Evolutionary conservation across 1,284 basidiomycete genomes (phyloP).

Genomic region (Cryptococcus wingfieldii): DNA sequence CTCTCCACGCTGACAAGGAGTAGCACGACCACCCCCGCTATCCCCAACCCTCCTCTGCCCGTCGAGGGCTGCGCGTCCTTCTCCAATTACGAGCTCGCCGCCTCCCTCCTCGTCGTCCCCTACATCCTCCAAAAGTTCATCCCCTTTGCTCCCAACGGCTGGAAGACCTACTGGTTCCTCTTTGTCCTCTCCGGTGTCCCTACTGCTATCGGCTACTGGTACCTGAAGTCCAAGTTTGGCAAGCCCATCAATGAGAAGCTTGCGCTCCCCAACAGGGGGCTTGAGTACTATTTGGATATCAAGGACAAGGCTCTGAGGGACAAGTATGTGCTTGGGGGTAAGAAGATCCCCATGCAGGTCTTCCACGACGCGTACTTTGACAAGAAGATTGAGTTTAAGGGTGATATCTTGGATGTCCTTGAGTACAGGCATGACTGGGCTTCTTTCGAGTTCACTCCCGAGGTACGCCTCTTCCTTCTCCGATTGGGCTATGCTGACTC

Average conservation of each 20-base stretch:
- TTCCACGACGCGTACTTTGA: conserved; percentile 99
- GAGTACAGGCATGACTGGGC: conserved; percentile 97
- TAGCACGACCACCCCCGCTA: conserved; percentile 39
- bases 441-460: conserved; percentile 62
- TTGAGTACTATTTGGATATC: conserved; percentile 87
- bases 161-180: conserved; percentile 68
- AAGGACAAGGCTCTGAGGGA: conserved; percentile 76
- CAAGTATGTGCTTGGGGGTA: conserved; percentile 60
- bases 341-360: conserved; percentile 95
- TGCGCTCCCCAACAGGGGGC: conserved; percentile 67
- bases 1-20: not conserved
- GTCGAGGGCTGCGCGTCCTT: conserved; percentile 83
- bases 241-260: conserved; percentile 82
- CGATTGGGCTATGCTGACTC: not conserved
- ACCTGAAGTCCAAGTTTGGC: conserved; percentile 76
- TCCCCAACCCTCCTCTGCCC: conserved; percentile 73
- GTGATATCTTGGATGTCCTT: conserved; percentile 89
- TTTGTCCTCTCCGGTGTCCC: conserved; percentile 71
- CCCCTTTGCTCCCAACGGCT: conserved; percentile 57
- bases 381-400: conserved; percentile 92
- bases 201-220: conserved; percentile 84
- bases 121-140: conserved; percentile 77
- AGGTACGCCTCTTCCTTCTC: conserved; percentile 21
- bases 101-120: conserved; percentile 69
- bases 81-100: conserved; percentile 74